Evolutionary conservation across 805 yeast species (phyloP).

Genomic region (Monosporozyma aquatica): DNA sequence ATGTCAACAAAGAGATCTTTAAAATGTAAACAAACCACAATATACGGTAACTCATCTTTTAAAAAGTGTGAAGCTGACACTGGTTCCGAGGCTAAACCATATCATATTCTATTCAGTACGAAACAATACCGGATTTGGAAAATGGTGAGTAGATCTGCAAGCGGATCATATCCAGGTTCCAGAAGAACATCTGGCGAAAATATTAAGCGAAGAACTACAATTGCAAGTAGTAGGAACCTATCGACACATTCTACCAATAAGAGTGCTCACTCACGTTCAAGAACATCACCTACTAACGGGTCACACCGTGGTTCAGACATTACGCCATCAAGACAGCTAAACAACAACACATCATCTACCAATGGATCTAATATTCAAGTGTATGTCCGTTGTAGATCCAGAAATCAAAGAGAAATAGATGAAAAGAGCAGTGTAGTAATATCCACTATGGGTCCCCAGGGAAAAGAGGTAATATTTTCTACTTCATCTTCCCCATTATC

Average conservation of each 20-base stretch:
- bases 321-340: no score
- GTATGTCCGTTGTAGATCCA: slow-evolving; percentile 47
- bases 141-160: not conserved
- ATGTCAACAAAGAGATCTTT: not conserved
- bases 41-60: not conserved
- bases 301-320: no score
- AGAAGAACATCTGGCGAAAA: not conserved
- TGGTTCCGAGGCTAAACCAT: no score
- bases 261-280: not conserved
- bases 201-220: not conserved
- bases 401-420: slow-evolving; percentile 45
- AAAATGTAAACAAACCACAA: not conserved
- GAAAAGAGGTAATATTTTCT: slow-evolving; percentile 36
- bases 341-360: not conserved
- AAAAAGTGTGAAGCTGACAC: no score
- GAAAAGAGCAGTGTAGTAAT: slow-evolving; percentile 51
- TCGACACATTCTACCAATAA: not conserved
- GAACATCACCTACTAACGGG: slow-evolving; percentile 1
- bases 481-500: slow-evolving; percentile 9
- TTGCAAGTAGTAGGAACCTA: not conserved
- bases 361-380: slow-evolving; percentile 38
- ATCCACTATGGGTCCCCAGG: slow-evolving; percentile 38
- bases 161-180: not conserved
- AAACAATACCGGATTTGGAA: not conserved
- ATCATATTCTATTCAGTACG: no score